phyloP scores from a whole-genome alignment of 192 early-diverging fungal species.

The Coemansia sp. region DNA sequence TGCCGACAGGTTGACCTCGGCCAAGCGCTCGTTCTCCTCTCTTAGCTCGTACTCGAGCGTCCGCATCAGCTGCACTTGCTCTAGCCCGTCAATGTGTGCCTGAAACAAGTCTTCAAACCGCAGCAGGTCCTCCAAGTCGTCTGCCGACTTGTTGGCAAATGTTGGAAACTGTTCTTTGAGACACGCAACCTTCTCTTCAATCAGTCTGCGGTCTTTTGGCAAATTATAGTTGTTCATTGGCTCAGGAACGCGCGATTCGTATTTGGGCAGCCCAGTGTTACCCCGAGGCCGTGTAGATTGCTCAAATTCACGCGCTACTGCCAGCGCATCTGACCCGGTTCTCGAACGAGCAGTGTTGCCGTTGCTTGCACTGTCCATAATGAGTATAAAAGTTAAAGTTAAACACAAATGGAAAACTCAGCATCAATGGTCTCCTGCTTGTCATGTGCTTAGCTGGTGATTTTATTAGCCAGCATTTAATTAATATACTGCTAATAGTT shows the following conservation, averaged over 20 bases:
- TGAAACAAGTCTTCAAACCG: slow-evolving; percentile 56
- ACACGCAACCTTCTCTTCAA: slow-evolving; percentile 27
- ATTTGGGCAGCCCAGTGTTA: slow-evolving; percentile 14
- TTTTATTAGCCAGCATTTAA: too few relatives aligned
- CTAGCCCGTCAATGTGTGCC: slow-evolving; percentile 54
- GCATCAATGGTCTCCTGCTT: too few relatives aligned
- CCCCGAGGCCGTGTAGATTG: background rate
- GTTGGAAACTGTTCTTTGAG: slow-evolving; percentile 53
- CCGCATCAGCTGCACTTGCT: slow-evolving; percentile 55
- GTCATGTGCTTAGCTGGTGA: too few relatives aligned
- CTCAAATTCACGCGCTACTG: slow-evolving; percentile 36
- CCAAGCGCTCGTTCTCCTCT: slow-evolving; percentile 51
- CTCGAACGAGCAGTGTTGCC: background rate
- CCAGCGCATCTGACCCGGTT: slow-evolving; percentile 9
- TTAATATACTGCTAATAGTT: too few relatives aligned
- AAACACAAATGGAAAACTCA: background rate
- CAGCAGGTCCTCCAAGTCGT: slow-evolving; percentile 52
- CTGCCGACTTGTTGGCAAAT: slow-evolving; percentile 57
- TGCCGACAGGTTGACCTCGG: slow-evolving; percentile 45
- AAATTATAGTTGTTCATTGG: slow-evolving; percentile 56
- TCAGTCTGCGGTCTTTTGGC: slow-evolving; percentile 16
- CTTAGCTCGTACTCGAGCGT: slow-evolving; percentile 54
- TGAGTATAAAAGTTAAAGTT: background rate
- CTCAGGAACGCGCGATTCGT: slow-evolving; percentile 45
- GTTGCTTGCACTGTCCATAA: background rate